Conservation (phyloP, 306 rosid genomes). For the Potentilla sterilis region DNA sequence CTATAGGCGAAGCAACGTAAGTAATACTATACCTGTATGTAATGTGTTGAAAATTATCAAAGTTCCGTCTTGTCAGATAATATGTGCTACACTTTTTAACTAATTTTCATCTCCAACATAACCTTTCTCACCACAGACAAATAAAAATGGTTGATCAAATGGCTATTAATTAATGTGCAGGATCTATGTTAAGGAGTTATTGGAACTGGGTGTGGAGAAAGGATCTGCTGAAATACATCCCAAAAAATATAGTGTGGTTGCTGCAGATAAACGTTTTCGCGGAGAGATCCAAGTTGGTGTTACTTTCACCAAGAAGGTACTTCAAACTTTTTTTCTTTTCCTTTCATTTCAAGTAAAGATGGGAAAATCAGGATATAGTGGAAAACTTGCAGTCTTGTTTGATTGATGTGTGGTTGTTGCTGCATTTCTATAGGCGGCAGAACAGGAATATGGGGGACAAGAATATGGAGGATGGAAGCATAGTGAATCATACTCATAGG, state of each 20-base stretch:
- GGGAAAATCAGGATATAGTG: background rate
- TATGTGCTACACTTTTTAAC: background rate
- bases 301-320: slow-evolving; percentile 58
- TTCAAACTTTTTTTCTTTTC: background rate
- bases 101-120: background rate
- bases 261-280: slow-evolving; percentile 43
- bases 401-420: slow-evolving; percentile 17
- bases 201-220: slow-evolving; percentile 55
- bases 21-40: slow-evolving; percentile 2
- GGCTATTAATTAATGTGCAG: slow-evolving; percentile 24
- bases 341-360: background rate
- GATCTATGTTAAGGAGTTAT: slow-evolving; percentile 53
- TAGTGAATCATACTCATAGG: slow-evolving; percentile 27
- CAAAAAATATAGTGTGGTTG: slow-evolving; percentile 57
- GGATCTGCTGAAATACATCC: slow-evolving; percentile 55
- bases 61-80: background rate
- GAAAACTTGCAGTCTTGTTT: background rate
- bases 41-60: background rate
- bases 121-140: background rate
- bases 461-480: slow-evolving; percentile 75
- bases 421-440: slow-evolving; percentile 48
- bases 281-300: slow-evolving; percentile 82
- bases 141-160: background rate
- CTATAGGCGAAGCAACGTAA: slow-evolving; percentile 69
- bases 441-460: slow-evolving; percentile 26